Evolutionary conservation across 2,329 filamentous ascomycete genomes (phyloP), one percentile per base, ranked within the genome.

Genomic region (Aureobasidium sp.): DNA sequence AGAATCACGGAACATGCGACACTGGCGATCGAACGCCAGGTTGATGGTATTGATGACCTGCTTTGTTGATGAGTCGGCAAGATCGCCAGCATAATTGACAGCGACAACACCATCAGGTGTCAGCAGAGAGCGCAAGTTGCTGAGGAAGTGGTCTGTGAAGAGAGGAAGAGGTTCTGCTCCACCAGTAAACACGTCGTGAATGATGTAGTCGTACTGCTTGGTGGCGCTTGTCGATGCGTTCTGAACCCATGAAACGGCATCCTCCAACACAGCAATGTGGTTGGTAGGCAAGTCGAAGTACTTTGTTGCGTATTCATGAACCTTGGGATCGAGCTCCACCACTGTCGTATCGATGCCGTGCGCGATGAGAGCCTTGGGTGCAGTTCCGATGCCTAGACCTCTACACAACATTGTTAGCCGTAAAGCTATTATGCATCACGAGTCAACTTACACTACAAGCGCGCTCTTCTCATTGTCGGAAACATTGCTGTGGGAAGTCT

Each of bases 151-250:
- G 5, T 85, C 73, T 0, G 92, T 97, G 74, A 99, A 99, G 8
- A 99, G 83, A 8, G 86, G 79, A 2, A 92, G 84, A 0, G 94
- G 94, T 72, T 97, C 94, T 0, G 91, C 92, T 57, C 94, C 94
- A 25, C 94, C 94, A 0, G 94, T 99, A 72, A 99, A 99, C 25
- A 99, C 94, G 67, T 99, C 94, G 72, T 99, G 94, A 58, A 99
- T 81, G 69, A 99, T 94, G 76, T 96, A 97, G 75, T 96, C 87
- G 72, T 88, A 99, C 29, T 60, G 57, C 78, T 78, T 27, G 35
- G n/a, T 13, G 29, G 21, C 46, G 40, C 54, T 49, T 13, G 65
- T 64, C 11, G 61, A 55, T 9, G 50, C 15, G 19, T 73, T 69
- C 13, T 76, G 67, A 8, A 86, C 81, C 69, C 82, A 96, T n/a